Conservation (phyloP, 192 early-diverging fungal species). For the Lobosporangium transversale region DNA sequence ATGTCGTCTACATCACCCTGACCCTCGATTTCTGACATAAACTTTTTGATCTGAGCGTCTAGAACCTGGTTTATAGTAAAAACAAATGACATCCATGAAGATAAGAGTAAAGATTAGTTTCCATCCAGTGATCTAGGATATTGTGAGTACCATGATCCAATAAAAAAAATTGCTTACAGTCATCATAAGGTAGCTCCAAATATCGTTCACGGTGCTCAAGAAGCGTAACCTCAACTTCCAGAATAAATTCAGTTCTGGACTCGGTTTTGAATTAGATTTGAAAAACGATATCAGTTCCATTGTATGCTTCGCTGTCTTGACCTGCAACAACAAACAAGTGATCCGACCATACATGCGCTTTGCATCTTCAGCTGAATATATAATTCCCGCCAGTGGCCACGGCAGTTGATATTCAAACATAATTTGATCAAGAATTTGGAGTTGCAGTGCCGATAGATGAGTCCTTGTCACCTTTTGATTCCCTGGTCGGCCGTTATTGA, state of each 20-base stretch:
- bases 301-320: constrained; percentile 30
- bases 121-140: too few species aligned
- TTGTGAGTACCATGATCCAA: too few species aligned
- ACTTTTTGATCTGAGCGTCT: constrained; percentile 33
- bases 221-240: constrained; percentile 35
- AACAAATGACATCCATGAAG: too few species aligned
- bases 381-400: constrained; percentile 34
- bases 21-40: constrained; percentile 16
- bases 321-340: constrained; percentile 32
- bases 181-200: constrained; percentile 52
- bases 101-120: too few species aligned
- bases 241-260: constrained; percentile 9
- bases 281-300: constrained; percentile 27
- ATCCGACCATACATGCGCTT: constrained; percentile 43
- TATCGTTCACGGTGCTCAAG: constrained; percentile 31
- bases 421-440: constrained; percentile 18
- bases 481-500: neutral
- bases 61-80: neutral
- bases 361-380: constrained; percentile 24
- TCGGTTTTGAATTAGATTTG: constrained; percentile 17
- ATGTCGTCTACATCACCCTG: constrained; percentile 46
- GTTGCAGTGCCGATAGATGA: neutral
- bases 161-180: constrained; percentile 44
- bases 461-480: neutral
- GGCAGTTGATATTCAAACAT: constrained; percentile 47